Evolutionary conservation across 306 rosid genomes (phyloP), one percentile per base, ranked within the genome.

Genomic region (Gastrolobium villosum): DNA sequence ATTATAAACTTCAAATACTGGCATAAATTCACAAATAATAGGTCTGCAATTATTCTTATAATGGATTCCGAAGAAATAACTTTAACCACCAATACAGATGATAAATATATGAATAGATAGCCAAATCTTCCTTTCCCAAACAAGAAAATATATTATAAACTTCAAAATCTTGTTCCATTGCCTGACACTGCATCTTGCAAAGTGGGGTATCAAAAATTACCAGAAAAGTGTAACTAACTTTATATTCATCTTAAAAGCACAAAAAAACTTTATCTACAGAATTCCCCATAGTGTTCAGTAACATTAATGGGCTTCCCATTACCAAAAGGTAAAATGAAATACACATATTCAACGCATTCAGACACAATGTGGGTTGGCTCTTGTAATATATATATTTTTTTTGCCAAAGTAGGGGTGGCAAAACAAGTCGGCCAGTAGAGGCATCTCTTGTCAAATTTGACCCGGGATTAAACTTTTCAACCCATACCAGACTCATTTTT

Each of bases 161-260:
- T 37, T 63, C 14, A 32, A 69, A 83, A 54, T 44, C 36, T 14
- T 62, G 46, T 75, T 67, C 57, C 49, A 64, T 72, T 65, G 76
- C 80, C 20, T 70, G 54, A 69, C 66, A 74, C 73, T 87, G 87
- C 91, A 87, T 82, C 85, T 82, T 80, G 68, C 74, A 82, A 60
- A 84, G 89, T 80, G 81, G 82, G 76, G 81, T 74, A 84, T 85
- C 76, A 65, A 71, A 83, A 81, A 81, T 75, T 77, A 75, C 79
- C 64, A 31, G 65, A 76, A 84, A 64, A 70, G 85, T 75, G 79
- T 53, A 82, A 52, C 61, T 45, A 83, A 11, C 49, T 40, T 75
- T 77, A 37, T 60, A 72, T 72, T 78, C 72, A 64, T 70, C 63
- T 65, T 13, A 15, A 61, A 88, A 68, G 75, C 74, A 56, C 4